Evolutionary conservation across 441 rosid genomes (phyloP), one percentile per base, ranked within the genome.

Genomic region (Pelargonium cotyledonis): DNA sequence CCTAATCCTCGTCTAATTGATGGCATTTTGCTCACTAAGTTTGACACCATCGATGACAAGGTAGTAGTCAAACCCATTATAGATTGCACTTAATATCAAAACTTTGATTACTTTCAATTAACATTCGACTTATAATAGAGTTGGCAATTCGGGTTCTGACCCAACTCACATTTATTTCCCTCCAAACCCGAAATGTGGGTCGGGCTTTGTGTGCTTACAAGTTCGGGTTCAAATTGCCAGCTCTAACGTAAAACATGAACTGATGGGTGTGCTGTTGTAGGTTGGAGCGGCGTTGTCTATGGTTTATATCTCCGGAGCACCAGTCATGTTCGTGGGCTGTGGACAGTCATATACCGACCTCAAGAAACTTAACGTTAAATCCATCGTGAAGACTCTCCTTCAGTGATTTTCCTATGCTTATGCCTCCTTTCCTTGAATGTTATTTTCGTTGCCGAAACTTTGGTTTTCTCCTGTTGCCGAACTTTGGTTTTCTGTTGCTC

Each of bases 321-420:
- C 99, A 0, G 96, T 95, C 41, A 95, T 91, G 99, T 95, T 94
- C n/a, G 94, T 94, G 18, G 99, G 99, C 26, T 94, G 99, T 18
- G 99, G 99, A n/a, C 97, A 91, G 81, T 88, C 95, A 0, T 94
- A 94, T 75, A 87, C 97, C 0, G 99, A 94, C 77, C 83, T 94
- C 71, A 94, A 91, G 83, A 94, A 88, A 81, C 88, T 94, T 53
- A 88, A 94, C 19, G 97, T 88, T 66, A 94, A 91, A 69, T 77
- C 91, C 8, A 91, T 94, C 6, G 95, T 85, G 38, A 91, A 94
- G 85, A 94, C 94, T 31, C 97, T 94, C 65, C 88, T 94, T 72
- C 89, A 88, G 75, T 94, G 86, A 91, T 70, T 71, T 58, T 55
- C 21, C 44, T 63, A 66, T 31, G 49, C 19, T 66, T 66, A 10